phyloP scores from a whole-genome alignment of 2,329 filamentous ascomycete genomes.

The Colletotrichum karsti region DNA sequence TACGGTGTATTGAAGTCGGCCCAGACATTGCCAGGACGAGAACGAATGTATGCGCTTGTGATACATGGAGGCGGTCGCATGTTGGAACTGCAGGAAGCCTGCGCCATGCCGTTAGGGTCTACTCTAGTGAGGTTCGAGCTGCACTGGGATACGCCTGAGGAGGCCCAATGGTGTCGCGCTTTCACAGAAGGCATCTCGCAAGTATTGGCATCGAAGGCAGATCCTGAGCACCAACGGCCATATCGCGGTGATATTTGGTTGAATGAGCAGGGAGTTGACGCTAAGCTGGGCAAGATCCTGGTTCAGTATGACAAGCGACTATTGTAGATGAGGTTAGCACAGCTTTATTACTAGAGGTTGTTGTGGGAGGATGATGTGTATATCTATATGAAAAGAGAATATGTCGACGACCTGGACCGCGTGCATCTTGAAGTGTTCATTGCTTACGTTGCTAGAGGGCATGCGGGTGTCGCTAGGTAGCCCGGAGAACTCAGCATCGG shows the following conservation, averaged over 20 bases:
- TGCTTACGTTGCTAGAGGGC: neutral
- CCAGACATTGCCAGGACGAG: neutral
- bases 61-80: neutral
- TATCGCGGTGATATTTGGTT: neutral
- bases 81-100: neutral
- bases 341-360: neutral
- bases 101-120: neutral
- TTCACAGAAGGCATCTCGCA: neutral
- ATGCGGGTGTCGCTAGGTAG: neutral
- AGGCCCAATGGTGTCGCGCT: neutral
- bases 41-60: constrained; percentile 3
- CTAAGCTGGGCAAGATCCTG: neutral
- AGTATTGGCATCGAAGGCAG: neutral
- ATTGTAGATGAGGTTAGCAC: neutral
- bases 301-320: neutral
- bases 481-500: neutral
- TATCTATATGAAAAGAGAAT: neutral
- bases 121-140: neutral
- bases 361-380: neutral
- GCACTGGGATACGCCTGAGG: neutral
- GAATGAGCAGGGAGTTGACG: neutral
- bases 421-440: neutral
- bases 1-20: neutral
- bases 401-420: neutral
- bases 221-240: neutral